Evolutionary conservation across 2,329 filamentous ascomycete genomes (phyloP), one percentile per base, ranked within the genome.

Genomic region (Fusarium decemcellulare): DNA sequence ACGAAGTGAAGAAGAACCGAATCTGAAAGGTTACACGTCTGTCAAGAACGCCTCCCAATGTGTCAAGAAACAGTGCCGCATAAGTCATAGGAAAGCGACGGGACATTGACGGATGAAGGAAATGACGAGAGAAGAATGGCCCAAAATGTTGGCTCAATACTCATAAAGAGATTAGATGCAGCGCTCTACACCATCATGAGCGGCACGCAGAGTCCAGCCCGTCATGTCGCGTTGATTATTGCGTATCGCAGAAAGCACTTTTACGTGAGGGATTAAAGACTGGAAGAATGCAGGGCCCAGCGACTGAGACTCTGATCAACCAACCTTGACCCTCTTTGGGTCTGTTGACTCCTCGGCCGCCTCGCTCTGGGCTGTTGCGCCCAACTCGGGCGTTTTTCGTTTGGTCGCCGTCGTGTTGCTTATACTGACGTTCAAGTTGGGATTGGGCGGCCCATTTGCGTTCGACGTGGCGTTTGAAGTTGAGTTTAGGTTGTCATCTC

Each of bases 321-420:
- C 86, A 44, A 88, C 83, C 74, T 84, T 87, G 63, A 86, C 73
- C 55, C 87, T 81, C 77, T 89, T 90, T 9, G 84, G 72, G 29
- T 89, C 87, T n/a, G 78, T 79, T 16, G 77, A 77, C 40, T 75
- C 71, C 27, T 85, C 85, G 5, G 81, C 76, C 4, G 79, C 75
- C 29, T 87, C 85, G 9, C 77, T 76, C 2, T 80, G 76, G 3
- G 80, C 79, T n/a, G 76, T 78, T 11, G 76, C 77, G 52, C 80
- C 82, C 37, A 81, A 79, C 9, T 89, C 87, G 2, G 86, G 86
- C 62, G 86, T 89, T 78, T 89, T 90, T 64, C 87, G 80, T 77
- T 89, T 89, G n/a, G 80, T 76, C 0, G 79, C 64, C 12, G 55
- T 65, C 7, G 72, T 65, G 34, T 62, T 65, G 59, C 56, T 59